A percentile compares a stretch with the other conserved stretches of the same genome.
phyloP scores from a whole-genome alignment of 2,329 filamentous ascomycete genomes.

The Ascochyta viciae-villosae region DNA sequence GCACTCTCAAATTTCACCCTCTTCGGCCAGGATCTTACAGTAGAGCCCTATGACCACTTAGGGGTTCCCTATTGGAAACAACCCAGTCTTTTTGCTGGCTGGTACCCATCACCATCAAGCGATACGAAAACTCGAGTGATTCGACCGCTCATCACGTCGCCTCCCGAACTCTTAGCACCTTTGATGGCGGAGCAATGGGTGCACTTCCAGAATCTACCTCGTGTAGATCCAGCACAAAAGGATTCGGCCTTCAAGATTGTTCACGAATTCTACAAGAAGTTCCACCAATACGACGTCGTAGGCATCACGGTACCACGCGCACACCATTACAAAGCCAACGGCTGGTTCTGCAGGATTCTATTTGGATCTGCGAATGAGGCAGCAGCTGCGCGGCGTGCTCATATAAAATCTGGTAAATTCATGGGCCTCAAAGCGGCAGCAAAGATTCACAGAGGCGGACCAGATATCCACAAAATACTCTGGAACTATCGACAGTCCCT shows the following conservation, averaged over 20 bases:
- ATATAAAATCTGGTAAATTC: not conserved
- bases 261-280: not conserved
- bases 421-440: not conserved
- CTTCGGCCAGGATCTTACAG: not conserved
- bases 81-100: not conserved
- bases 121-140: not conserved
- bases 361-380: not conserved
- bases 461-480: not conserved
- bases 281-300: conserved; percentile 4
- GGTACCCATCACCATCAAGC: conserved; percentile 4
- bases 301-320: not conserved
- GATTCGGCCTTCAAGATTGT: not conserved
- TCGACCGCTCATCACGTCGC: not conserved
- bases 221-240: not conserved
- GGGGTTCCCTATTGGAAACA: too few relatives aligned
- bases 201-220: not conserved
- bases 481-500: not conserved
- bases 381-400: not conserved
- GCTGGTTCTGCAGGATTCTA: not conserved
- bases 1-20: not conserved
- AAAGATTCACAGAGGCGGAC: not conserved
- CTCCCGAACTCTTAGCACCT: not conserved
- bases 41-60: not conserved
- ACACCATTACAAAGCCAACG: not conserved
- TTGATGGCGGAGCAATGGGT: conserved; percentile 2